phyloP scores from a whole-genome alignment of 1,139 yeast genomes.

The Sporopachydermia cereana region DNA sequence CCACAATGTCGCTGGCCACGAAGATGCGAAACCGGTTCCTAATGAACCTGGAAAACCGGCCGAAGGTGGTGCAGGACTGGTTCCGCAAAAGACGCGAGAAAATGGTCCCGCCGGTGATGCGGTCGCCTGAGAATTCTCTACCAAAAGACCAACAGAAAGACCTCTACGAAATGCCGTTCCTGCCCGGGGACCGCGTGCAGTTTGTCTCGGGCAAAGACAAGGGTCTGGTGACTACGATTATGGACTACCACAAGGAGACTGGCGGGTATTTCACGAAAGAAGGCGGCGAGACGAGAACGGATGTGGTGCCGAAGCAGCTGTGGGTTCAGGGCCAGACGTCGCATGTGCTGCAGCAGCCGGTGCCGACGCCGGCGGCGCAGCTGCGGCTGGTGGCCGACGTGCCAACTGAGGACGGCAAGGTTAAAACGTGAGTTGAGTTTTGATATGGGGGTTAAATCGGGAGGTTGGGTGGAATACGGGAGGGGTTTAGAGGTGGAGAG shows the following conservation, averaged over 20 bases:
- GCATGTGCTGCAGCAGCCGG: conserved; percentile 49
- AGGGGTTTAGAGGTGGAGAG: no score
- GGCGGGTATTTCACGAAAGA: conserved; percentile 45
- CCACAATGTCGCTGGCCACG: conserved; percentile 20
- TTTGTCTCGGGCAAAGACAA: conserved; percentile 56
- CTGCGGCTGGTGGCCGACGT: conserved; percentile 73
- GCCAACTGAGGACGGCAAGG: conserved; percentile 44
- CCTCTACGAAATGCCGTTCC: conserved; percentile 37
- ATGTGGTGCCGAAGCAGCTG: conserved; percentile 52
- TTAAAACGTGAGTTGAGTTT: conserved; percentile 32
- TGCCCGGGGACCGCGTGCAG: conserved; percentile 54
- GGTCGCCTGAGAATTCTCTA: conserved; percentile 17
- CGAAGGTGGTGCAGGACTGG: conserved; percentile 20
- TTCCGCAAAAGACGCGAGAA: conserved; percentile 18
- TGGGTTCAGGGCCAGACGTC: conserved; percentile 69
- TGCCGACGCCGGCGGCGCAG: conserved; percentile 48
- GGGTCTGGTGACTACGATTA: conserved; percentile 58
- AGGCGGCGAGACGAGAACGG: conserved; percentile 39
- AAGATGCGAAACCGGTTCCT: conserved; percentile 19
- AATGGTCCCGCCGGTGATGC: conserved; percentile 25
- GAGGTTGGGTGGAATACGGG: no score
- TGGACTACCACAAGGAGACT: conserved; percentile 33
- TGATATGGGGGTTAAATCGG: no score
- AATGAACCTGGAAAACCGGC: conserved; percentile 16
- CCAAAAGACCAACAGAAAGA: conserved; percentile 29